Conservation (phyloP, 257 asterid species). For the Voacanga thouarsii region DNA sequence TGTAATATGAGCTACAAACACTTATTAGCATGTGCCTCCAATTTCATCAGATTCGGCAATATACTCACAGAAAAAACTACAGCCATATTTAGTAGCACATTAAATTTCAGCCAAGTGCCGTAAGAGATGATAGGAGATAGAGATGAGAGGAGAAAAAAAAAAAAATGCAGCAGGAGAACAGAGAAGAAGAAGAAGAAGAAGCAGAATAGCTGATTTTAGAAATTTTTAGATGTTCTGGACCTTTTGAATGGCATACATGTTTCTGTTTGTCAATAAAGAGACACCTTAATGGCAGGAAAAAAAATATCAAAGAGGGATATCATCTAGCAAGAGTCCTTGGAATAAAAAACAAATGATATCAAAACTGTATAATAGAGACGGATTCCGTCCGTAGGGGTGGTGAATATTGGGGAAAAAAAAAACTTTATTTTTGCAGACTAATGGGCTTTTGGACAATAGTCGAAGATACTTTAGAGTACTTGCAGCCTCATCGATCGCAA, state of each 20-base stretch:
- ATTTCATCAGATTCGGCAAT: conserved; percentile 1
- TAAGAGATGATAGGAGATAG: not conserved
- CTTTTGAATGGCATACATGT: not conserved
- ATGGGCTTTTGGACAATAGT: conserved; percentile 18
- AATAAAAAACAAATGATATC: not conserved
- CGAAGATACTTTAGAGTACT: conserved; percentile 37
- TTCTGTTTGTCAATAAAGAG: not conserved
- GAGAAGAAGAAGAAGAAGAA: not conserved
- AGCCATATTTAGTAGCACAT: not conserved
- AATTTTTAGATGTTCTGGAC: not conserved
- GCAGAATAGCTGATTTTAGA: not conserved
- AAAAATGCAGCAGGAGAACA: not conserved
- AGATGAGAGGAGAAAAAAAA: not conserved
- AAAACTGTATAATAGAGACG: too few species aligned
- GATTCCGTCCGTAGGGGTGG: too few species aligned
- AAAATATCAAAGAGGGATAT: not conserved
- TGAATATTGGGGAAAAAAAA: too few species aligned
- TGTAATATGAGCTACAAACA: not conserved
- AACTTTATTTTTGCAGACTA: conserved; percentile 36
- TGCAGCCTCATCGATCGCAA: conserved; percentile 41
- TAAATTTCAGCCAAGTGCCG: not conserved
- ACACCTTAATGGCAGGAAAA: not conserved
- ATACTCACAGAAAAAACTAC: not conserved
- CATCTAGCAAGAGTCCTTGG: not conserved
- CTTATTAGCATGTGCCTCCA: not conserved